These are phyloP conservation scores for Pleurotus tuoliensis DNA, from an alignment of 768 basidiomycete genomes.

Conservation along the genomic window DNA sequence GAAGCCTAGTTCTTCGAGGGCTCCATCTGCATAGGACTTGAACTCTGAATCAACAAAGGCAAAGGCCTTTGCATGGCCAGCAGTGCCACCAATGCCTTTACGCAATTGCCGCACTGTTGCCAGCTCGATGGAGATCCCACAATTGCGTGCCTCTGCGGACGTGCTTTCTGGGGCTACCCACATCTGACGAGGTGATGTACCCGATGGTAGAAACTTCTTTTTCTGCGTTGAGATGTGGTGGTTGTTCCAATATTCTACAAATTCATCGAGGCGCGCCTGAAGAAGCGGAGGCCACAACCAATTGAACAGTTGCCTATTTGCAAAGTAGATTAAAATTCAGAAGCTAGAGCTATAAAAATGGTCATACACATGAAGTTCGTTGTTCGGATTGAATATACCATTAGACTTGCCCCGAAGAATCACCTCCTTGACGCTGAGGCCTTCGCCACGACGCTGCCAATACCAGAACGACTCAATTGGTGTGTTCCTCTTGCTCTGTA, in stretches of 20 bases:
- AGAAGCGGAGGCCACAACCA: conserved; percentile 24
- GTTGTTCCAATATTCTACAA: conserved; percentile 19
- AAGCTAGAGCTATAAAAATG: too few relatives aligned
- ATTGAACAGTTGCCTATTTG: conserved; percentile 14
- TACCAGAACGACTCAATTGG: too few relatives aligned
- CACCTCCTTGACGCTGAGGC: too few relatives aligned
- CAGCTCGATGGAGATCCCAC: neutral
- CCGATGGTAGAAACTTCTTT: neutral
- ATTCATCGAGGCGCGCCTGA: conserved; percentile 16
- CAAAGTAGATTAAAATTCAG: too few relatives aligned
- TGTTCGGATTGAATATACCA: too few relatives aligned
- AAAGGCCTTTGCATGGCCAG: conserved; percentile 5
- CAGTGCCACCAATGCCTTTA: neutral
- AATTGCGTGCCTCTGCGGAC: neutral
- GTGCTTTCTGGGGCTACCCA: neutral
- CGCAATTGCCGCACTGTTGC: conserved; percentile 3
- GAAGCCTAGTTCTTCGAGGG: too few relatives aligned
- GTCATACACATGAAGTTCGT: too few relatives aligned
- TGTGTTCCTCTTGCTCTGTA: too few relatives aligned
- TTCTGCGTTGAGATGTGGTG: conserved; percentile 8
- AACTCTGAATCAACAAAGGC: neutral
- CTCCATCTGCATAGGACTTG: too few relatives aligned
- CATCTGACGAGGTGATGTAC: conserved; percentile 2
- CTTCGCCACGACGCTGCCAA: too few relatives aligned
- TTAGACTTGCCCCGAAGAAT: too few relatives aligned